A percentile compares a stretch with the other conserved stretches of the same genome.
phyloP scores from a whole-genome alignment of 331 rosid genomes.

The Pyracantha coccinea region DNA sequence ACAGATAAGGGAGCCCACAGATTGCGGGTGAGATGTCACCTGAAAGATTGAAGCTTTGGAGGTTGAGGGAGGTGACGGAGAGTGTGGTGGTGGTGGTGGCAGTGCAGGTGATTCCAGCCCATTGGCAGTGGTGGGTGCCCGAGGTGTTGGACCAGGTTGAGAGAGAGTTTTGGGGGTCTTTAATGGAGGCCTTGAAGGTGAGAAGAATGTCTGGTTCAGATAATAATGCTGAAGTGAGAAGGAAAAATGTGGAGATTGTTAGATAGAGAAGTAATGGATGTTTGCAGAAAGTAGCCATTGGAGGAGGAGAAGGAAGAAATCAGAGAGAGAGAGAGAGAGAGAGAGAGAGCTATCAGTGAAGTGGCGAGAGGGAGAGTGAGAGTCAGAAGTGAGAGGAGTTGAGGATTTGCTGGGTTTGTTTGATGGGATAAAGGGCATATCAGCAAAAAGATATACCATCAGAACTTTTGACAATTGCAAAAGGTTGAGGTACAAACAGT shows the following conservation, averaged over 20 bases:
- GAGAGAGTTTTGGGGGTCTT: conserved; percentile 53
- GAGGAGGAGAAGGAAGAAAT: conserved; percentile 18
- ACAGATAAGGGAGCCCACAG: conserved; percentile 52
- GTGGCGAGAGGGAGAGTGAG: conserved; percentile 3
- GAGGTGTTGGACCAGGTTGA: conserved; percentile 70
- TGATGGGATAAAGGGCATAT: conserved; percentile 22
- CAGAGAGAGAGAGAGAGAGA: conserved; percentile 14
- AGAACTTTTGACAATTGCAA: conserved; percentile 17
- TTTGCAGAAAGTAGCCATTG: conserved; percentile 59
- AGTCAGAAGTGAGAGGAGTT: not conserved
- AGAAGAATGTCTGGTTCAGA: conserved; percentile 50
- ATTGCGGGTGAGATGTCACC: conserved; percentile 75
- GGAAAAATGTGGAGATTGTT: conserved; percentile 22
- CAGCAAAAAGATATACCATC: conserved; percentile 21
- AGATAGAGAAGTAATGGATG: conserved; percentile 43
- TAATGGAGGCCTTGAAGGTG: conserved; percentile 61
- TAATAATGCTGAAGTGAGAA: conserved; percentile 40
- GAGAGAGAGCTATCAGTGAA: conserved; percentile 6
- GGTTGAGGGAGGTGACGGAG: conserved; percentile 54
- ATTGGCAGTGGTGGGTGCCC: conserved; percentile 51
- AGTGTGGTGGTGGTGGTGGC: conserved; percentile 20
- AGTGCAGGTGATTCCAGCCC: conserved; percentile 77
- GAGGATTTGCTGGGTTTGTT: conserved; percentile 12
- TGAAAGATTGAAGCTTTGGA: conserved; percentile 71
- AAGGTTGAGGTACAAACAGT: not conserved